Evolutionary conservation across 768 basidiomycete genomes (phyloP), one percentile per base, ranked within the genome.

Genomic region (Rhizopogon salebrosus): DNA sequence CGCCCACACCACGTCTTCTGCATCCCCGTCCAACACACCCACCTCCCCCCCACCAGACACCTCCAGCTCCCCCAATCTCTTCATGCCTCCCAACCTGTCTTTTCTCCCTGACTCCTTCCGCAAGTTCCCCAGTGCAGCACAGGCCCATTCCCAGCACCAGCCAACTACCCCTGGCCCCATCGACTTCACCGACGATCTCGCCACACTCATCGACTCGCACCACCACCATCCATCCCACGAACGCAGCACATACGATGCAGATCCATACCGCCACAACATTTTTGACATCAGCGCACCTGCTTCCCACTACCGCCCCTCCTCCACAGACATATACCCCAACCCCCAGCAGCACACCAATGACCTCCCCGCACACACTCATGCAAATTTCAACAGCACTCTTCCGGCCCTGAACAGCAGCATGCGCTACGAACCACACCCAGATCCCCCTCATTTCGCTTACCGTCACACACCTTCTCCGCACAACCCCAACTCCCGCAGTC

Each of bases 161-260:
- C 61, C 60, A 49, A 49, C 48, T 37, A 49, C 39, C 8, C 23
- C 50, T 24, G 26, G 26, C 54, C 53, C 48, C 54, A 75, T 80
- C 65, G 85, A 89, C 67, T 81, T 88, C 58, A 70, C 73, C 37
- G 86, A 89, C 66, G 89, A 89, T 57, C 78, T 89, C 31, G 84
- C 80, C 1, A 75, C 68, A 9, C 75, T 87, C 55, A 82, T 85
- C 66, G 74, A 68, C 51, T 58, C 69, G 1, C 57, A 64, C 62
- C 55, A 62, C 3, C 65, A 67, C 53, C 41, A 58, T 34, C 48
- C 62, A 20, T 69, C 75, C 9, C 69, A 74, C 46, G 78, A 77
- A 31, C 71, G 75, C 55, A 73, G 75, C 0, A 74, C 75, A n/a
- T 72, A 75, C 9, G 67, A 72, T 59, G 71, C 69, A 22, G 75